These are phyloP conservation scores for Protomyces inundatus DNA, from an alignment of 1,139 yeast genomes.

Conservation along the genomic window DNA sequence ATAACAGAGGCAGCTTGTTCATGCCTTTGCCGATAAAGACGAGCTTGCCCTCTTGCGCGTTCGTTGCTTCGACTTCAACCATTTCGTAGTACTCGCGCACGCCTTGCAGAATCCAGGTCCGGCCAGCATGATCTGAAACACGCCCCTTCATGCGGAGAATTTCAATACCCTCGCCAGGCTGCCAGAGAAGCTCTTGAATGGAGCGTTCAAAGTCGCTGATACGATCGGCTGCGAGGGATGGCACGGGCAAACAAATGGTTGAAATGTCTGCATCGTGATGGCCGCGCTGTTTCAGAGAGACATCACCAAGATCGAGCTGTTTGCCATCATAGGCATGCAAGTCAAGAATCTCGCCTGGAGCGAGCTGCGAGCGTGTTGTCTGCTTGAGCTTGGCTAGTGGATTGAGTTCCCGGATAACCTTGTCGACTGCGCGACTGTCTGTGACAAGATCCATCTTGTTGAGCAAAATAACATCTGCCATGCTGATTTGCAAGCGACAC, in stretches of 20 bases:
- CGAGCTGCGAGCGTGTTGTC: slow-evolving; percentile 67
- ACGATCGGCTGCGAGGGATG: slow-evolving; percentile 40
- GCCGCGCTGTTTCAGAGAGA: not conserved
- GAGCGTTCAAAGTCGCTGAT: slow-evolving; percentile 52
- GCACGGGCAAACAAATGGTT: slow-evolving; percentile 57
- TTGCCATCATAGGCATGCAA: slow-evolving; percentile 70
- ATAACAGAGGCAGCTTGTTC: slow-evolving; percentile 4
- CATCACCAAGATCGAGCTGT: slow-evolving; percentile 34
- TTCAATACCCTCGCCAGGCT: slow-evolving; percentile 46
- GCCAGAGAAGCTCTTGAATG: slow-evolving; percentile 68
- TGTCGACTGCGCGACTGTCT: slow-evolving; percentile 34
- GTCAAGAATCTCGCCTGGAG: slow-evolving; percentile 58
- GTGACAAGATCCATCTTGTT: slow-evolving; percentile 64
- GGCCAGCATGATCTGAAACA: slow-evolving; percentile 46
- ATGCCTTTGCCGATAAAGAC: slow-evolving; percentile 72
- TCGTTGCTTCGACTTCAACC: not conserved
- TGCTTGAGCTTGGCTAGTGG: slow-evolving; percentile 60
- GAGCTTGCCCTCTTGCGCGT: slow-evolving; percentile 48
- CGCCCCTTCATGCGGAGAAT: slow-evolving; percentile 81
- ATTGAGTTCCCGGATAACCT: slow-evolving; percentile 56
- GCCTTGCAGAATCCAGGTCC: slow-evolving; percentile 69
- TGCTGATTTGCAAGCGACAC: slow-evolving; percentile 57
- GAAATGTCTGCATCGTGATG: slow-evolving; percentile 46
- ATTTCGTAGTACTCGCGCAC: slow-evolving; percentile 85
- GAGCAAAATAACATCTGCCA: slow-evolving; percentile 74